Percentiles rank a stretch among this genome's conserved stretches.
Conservation (phyloP, 371 early-diverging fungal species). For the Rhizopus stolonifer region DNA sequence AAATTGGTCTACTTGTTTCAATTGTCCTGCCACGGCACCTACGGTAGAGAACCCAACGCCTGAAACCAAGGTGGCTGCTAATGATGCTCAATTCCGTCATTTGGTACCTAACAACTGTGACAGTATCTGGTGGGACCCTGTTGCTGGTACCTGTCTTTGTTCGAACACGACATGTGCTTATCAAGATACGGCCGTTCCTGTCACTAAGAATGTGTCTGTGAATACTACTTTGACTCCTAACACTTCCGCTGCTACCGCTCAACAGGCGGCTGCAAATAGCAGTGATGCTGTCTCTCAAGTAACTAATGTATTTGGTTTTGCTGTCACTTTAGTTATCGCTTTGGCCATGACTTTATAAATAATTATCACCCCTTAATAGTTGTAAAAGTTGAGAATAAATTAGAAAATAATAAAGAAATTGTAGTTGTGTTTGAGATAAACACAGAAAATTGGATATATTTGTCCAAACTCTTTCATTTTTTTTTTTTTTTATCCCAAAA, state of each 20-base stretch:
- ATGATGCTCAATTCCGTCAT: constrained; percentile 47
- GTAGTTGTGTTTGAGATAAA: no score
- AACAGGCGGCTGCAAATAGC: neutral
- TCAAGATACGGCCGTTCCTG: constrained; percentile 51
- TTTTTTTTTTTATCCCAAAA: no score
- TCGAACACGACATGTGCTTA: constrained; percentile 49
- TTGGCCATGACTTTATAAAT: constrained; percentile 12
- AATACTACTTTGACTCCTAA: constrained; percentile 2
- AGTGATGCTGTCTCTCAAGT: neutral
- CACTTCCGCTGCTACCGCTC: neutral
- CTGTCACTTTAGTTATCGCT: constrained; percentile 9
- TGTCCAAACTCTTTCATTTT: no score
- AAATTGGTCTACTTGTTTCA: constrained; percentile 65
- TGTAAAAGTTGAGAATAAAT: neutral
- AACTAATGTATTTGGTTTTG: constrained; percentile 1
- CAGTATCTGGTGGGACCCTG: constrained; percentile 75
- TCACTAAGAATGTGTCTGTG: constrained; percentile 22
- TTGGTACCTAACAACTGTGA: constrained; percentile 67
- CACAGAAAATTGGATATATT: no score
- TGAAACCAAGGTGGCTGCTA: constrained; percentile 32
- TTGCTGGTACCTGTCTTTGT: constrained; percentile 58
- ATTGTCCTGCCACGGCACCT: constrained; percentile 59
- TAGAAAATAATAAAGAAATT: neutral
- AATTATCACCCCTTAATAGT: no score
- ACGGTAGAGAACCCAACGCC: constrained; percentile 58